Percentiles rank a stretch among this genome's conserved stretches.
Evolutionary conservation across 768 basidiomycete species (phyloP).

Genomic region (Heimioporus sp.): DNA sequence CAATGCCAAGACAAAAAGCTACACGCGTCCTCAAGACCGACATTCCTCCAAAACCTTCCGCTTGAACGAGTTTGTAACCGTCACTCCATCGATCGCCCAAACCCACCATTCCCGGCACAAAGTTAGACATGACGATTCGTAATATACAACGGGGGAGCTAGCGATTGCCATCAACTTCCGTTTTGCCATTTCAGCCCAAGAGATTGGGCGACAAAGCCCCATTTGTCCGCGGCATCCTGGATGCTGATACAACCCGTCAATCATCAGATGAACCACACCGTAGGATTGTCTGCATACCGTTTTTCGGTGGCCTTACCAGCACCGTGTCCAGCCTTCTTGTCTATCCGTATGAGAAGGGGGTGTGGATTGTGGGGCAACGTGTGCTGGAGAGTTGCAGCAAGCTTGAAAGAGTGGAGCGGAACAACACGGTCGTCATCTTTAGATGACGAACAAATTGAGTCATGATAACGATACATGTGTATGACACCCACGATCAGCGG

Average conservation of each 20-base stretch:
- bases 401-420: constrained; percentile 82
- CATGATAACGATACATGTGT: neutral
- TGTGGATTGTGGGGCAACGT: constrained; percentile 60
- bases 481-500: constrained; percentile 68
- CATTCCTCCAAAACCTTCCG: constrained; percentile 37
- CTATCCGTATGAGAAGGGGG: constrained; percentile 73
- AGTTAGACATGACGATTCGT: neutral
- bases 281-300: constrained; percentile 36
- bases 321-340: constrained; percentile 80
- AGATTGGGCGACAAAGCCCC: constrained; percentile 70
- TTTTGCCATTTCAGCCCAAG: constrained; percentile 47
- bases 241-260: constrained; percentile 45
- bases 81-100: neutral
- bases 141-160: neutral
- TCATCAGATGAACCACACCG: too few relatives aligned
- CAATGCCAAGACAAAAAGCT: constrained; percentile 83
- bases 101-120: neutral
- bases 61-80: constrained; percentile 1
- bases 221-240: constrained; percentile 73
- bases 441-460: constrained; percentile 2
- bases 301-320: constrained; percentile 76
- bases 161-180: constrained; percentile 6
- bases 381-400: constrained; percentile 76
- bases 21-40: constrained; percentile 85
- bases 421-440: constrained; percentile 86